phyloP scores from a whole-genome alignment of 2,329 filamentous ascomycete species.

The Sarocladium brachiariae region DNA sequence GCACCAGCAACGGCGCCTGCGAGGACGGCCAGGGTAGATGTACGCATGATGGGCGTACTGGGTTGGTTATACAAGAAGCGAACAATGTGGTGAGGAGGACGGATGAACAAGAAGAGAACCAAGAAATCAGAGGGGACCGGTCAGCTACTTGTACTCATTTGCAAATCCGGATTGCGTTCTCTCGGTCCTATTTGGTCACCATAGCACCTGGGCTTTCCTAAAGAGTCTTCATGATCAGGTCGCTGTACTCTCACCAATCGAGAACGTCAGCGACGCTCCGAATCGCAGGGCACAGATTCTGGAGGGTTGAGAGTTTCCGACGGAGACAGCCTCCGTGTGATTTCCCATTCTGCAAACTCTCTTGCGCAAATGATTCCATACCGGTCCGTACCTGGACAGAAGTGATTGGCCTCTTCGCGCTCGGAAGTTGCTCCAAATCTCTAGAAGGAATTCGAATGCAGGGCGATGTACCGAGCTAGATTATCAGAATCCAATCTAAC shows the following conservation, averaged over 20 bases:
- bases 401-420: no score
- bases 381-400: not conserved
- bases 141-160: not conserved
- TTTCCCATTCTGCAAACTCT: constrained; percentile 9
- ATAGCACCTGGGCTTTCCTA: no score
- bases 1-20: not conserved
- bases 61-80: not conserved
- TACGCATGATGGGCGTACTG: constrained; percentile 3
- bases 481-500: no score
- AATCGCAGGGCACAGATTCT: not conserved
- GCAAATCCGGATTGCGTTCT: no score
- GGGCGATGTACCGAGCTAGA: no score
- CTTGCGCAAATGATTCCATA: not conserved
- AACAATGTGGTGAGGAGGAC: not conserved
- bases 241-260: no score
- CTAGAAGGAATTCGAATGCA: no score
- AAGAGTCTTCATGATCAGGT: no score
- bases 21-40: not conserved
- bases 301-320: not conserved
- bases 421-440: no score
- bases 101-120: not conserved
- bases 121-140: not conserved
- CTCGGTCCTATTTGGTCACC: no score
- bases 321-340: not conserved
- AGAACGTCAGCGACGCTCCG: no score